Percentiles rank a stretch among this genome's conserved stretches.
Conservation (phyloP, 2,329 filamentous ascomycete species). For the Pseudophaeomoniella oleicola region DNA sequence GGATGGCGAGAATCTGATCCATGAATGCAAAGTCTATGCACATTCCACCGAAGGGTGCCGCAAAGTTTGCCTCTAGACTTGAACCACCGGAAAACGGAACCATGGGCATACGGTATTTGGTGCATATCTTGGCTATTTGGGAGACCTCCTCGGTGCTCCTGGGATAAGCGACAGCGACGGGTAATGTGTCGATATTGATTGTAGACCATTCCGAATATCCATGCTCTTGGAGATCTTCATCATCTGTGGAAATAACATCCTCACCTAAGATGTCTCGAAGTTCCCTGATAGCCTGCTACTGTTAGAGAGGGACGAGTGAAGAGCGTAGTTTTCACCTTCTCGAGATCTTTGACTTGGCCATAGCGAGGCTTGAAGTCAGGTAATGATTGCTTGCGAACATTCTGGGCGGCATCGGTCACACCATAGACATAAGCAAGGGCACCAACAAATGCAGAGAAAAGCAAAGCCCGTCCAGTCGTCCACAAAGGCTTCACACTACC, state of each 20-base stretch:
- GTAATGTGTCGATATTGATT: slow-evolving; percentile 48
- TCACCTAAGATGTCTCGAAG: slow-evolving; percentile 38
- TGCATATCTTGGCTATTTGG: slow-evolving; percentile 53
- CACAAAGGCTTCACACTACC: slow-evolving; percentile 11
- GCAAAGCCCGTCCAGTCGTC: slow-evolving; percentile 32
- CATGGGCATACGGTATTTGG: slow-evolving; percentile 68
- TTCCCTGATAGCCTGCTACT: slow-evolving; percentile 39
- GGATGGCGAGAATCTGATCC: slow-evolving; percentile 65
- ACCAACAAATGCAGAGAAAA: slow-evolving; percentile 34
- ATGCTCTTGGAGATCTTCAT: slow-evolving; percentile 48
- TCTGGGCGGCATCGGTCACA: slow-evolving; percentile 22
- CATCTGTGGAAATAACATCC: slow-evolving; percentile 48
- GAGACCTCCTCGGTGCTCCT: slow-evolving; percentile 50
- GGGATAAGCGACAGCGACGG: slow-evolving; percentile 52
- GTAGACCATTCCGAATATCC: slow-evolving; percentile 59
- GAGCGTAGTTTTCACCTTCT: too few relatives aligned
- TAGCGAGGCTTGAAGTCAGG: slow-evolving; percentile 17
- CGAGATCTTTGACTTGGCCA: slow-evolving; percentile 22
- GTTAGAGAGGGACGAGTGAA: not conserved
- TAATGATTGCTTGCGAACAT: slow-evolving; percentile 13
- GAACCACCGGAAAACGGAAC: slow-evolving; percentile 78
- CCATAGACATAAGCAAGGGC: slow-evolving; percentile 38
- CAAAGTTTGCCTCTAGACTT: slow-evolving; percentile 80
- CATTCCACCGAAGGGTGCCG: slow-evolving; percentile 71
- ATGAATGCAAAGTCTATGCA: slow-evolving; percentile 82